phyloP scores from a whole-genome alignment of 2,329 filamentous ascomycete genomes.

The Exophiala sp. region DNA sequence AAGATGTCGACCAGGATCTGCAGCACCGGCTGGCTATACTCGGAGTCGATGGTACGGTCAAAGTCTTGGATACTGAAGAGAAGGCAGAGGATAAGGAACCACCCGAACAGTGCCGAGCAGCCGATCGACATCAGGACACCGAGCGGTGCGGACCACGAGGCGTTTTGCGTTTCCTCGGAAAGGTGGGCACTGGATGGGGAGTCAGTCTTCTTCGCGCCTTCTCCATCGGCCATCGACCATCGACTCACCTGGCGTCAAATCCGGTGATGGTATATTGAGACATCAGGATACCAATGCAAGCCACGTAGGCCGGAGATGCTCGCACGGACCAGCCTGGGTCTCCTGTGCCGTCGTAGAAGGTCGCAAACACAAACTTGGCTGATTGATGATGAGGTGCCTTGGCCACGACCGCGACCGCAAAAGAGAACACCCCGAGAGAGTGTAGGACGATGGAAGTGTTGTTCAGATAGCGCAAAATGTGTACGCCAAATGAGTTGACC shows the following conservation, averaged over 20 bases:
- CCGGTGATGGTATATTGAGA: slow-evolving; percentile 50
- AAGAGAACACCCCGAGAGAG: slow-evolving; percentile 47
- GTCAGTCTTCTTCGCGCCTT: background rate
- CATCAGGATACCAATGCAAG: slow-evolving; percentile 50
- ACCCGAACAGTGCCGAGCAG: slow-evolving; percentile 53
- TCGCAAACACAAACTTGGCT: slow-evolving; percentile 51
- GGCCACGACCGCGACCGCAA: slow-evolving; percentile 52
- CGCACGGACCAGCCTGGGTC: slow-evolving; percentile 49
- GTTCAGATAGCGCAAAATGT: slow-evolving; percentile 52
- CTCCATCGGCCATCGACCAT: background rate
- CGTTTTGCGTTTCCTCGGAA: slow-evolving; percentile 53
- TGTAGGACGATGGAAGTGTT: slow-evolving; percentile 53
- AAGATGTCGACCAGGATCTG: slow-evolving; percentile 56
- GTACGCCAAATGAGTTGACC: slow-evolving; percentile 55
- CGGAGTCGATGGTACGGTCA: slow-evolving; percentile 41
- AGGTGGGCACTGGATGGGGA: slow-evolving; percentile 44
- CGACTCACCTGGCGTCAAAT: slow-evolving; percentile 22
- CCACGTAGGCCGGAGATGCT: slow-evolving; percentile 51
- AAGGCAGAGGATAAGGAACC: slow-evolving; percentile 53
- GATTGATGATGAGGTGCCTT: slow-evolving; percentile 53
- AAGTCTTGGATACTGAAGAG: slow-evolving; percentile 57
- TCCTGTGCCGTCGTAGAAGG: slow-evolving; percentile 51
- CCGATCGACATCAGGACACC: slow-evolving; percentile 54
- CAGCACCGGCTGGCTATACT: slow-evolving; percentile 50
- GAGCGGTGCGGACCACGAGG: slow-evolving; percentile 53